Evolutionary conservation across 176 grass and related monocot species (phyloP), one percentile per base, ranked within the genome.

Genomic region (Triticum turgidum): DNA sequence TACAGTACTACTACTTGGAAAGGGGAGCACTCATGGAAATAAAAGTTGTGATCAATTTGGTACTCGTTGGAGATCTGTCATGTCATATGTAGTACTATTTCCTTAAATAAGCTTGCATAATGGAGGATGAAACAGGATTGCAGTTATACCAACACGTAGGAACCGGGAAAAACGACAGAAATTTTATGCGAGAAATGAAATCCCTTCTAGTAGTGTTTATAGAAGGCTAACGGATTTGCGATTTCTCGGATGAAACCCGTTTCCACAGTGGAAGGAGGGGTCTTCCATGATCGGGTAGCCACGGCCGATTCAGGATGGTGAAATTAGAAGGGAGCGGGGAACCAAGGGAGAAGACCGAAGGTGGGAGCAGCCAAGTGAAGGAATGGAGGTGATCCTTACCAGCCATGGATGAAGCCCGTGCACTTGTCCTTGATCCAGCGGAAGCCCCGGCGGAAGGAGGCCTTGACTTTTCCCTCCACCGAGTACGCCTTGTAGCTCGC

Each of bases 351-450:
- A 62, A n/a, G 18, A 30, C 27, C 32, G 51, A 68, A 83, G 38
- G 21, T 35, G 20, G 4, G 21, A 73, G 69, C 69, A 73, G 20
- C 39, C 39, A 34, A 59, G 84, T 8, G 54, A 5, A 44, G 30
- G 1, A 14, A 66, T 15, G 7, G 65, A 49, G 3, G 32, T 41
- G 78, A 78, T 78, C 64, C 64, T 37, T 93, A 98, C 94, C 88
- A 92, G 86, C 91, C 83, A 88, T 94, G 92, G 79, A 99, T 91
- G 61, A 97, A 87, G 69, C 87, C 90, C 42, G 97, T 90, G 92
- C 97, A 99, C 85, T 94, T 99, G 25, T 63, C 85, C 91, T 97
- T 97, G 94, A 97, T 94, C 97, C 97, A 99, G 81, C 90, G 92
- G 82, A 99, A 93, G 4, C 97, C 85, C 85, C 92, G 94, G 45